Base-by-base conservation (phyloP, 495 filamentous ascomycete species). In the Penicillium paxilli region DNA sequence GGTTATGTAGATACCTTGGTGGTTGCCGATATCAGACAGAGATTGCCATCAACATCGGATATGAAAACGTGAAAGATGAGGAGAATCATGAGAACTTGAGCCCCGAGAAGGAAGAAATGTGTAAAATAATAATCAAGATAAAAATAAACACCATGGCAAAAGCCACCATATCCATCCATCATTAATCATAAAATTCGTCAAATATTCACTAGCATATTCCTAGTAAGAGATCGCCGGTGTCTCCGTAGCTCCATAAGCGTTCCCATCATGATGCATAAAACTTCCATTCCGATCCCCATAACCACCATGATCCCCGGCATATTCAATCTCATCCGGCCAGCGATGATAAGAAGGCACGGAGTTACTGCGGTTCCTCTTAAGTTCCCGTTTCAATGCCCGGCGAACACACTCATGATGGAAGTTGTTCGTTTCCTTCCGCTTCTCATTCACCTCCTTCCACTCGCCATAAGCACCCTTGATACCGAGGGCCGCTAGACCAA, bases 401-500 rank as follows among this genome's bases (percentile, higher is more conserved):
- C 20, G 17, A 10, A 42, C 3, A 42, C 40, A 42, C 62, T 82
- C 74, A 49, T 77, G 60, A 50, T 81, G 72, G 40, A 87, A 80
- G 46, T 83, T 71, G 6, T 72, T 62, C 24, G 71, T 70, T 51
- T 81, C 78, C 54, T 81, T 75, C 32, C 82, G 74, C 63, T 85
- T 77, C 69, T 87, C 79, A 35, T 82, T 77, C 55, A 83, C 83
- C 55, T 86, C 80, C 66, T 86, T 81, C 85, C 85, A 88, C 67
- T 92, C 90, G 4, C 80, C 80, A 57, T 91, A 77, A 37, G 90
- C 91, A 32, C 88, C 86, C 71, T 91, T 92, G 77, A 96, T 87
- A 64, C 92, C 90, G 26, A 95, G 75, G 2, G 89, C 90, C 12
- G 91, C 91, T 44, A 96, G 87, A 55, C 91, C 90, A 1, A 96